A percentile compares a stretch with the other conserved stretches of the same genome.
Conservation (phyloP, 495 filamentous ascomycete species). For the Penicillium verhagenii region DNA sequence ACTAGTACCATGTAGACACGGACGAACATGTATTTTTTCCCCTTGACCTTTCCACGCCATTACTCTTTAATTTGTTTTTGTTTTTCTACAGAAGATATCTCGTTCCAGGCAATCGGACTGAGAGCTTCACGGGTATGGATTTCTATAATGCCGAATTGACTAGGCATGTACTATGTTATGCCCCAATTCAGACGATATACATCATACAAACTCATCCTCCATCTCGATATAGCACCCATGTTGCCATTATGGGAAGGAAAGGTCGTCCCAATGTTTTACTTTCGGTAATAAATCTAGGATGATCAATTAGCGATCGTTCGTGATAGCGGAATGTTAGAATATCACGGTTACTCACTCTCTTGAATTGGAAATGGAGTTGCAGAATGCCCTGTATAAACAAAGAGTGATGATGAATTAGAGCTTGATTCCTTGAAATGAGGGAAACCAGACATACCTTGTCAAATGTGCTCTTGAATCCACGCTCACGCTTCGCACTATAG, state of each 20-base stretch:
- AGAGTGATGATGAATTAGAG: not conserved
- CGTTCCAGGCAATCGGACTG: too few species aligned
- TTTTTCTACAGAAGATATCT: too few species aligned
- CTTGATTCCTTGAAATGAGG: not conserved
- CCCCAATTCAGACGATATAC: too few species aligned
- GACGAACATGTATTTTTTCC: too few species aligned
- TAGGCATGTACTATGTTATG: too few species aligned
- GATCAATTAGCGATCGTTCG: slow-evolving; percentile 11
- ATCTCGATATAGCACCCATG: slow-evolving; percentile 14
- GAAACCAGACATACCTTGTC: slow-evolving; percentile 74
- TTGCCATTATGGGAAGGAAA: not conserved
- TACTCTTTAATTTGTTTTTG: too few species aligned
- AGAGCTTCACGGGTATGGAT: too few species aligned
- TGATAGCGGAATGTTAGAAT: not conserved
- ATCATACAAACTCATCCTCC: not conserved
- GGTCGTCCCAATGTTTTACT: slow-evolving; percentile 22
- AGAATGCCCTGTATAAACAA: slow-evolving; percentile 70
- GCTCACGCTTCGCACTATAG: slow-evolving; percentile 91
- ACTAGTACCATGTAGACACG: too few species aligned
- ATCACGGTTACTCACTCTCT: slow-evolving; percentile 55
- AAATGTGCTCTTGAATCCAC: slow-evolving; percentile 94
- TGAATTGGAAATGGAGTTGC: slow-evolving; percentile 97
- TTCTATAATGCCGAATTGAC: too few species aligned
- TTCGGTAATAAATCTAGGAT: slow-evolving; percentile 42
- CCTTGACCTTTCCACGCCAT: too few species aligned